Conservation (phyloP, 352 stramenopile species). For the Phytophthora aleatoria region DNA sequence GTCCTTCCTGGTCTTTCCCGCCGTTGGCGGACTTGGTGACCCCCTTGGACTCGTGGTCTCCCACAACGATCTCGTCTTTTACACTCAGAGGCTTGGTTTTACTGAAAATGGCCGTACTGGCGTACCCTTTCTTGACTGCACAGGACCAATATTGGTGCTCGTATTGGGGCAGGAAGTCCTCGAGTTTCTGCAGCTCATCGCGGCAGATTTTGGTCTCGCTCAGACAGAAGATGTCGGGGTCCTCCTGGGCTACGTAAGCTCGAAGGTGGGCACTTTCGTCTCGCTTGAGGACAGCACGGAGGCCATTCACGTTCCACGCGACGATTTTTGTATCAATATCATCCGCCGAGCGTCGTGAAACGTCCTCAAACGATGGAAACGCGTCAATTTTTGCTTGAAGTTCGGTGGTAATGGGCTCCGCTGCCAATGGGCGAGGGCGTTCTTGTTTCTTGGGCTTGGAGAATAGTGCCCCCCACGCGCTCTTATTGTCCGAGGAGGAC, state of each 20-base stretch:
- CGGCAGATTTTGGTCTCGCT: slow-evolving; percentile 86
- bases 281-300: slow-evolving; percentile 77
- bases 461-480: slow-evolving; percentile 53
- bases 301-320: slow-evolving; percentile 87
- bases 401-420: slow-evolving; percentile 37
- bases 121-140: slow-evolving; percentile 79
- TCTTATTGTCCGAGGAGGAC: slow-evolving; percentile 25
- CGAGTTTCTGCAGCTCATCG: slow-evolving; percentile 75
- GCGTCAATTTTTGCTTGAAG: slow-evolving; percentile 53
- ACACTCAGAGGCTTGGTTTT: slow-evolving; percentile 78
- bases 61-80: slow-evolving; percentile 65
- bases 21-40: slow-evolving; percentile 26
- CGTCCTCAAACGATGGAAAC: slow-evolving; percentile 55
- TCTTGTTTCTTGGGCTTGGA: slow-evolving; percentile 27
- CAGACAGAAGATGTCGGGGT: slow-evolving; percentile 84
- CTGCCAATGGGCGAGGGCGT: slow-evolving; percentile 27
- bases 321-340: slow-evolving; percentile 50
- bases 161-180: slow-evolving; percentile 78
- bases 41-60: slow-evolving; percentile 38
- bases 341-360: slow-evolving; percentile 31
- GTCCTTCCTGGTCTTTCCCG: slow-evolving; percentile 72
- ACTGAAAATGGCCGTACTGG: slow-evolving; percentile 73
- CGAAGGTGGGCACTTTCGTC: slow-evolving; percentile 69
- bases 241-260: slow-evolving; percentile 77
- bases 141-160: slow-evolving; percentile 81